Conservation (phyloP, 2,329 filamentous ascomycete genomes). For the Paraphoma chrysanthemicola region DNA sequence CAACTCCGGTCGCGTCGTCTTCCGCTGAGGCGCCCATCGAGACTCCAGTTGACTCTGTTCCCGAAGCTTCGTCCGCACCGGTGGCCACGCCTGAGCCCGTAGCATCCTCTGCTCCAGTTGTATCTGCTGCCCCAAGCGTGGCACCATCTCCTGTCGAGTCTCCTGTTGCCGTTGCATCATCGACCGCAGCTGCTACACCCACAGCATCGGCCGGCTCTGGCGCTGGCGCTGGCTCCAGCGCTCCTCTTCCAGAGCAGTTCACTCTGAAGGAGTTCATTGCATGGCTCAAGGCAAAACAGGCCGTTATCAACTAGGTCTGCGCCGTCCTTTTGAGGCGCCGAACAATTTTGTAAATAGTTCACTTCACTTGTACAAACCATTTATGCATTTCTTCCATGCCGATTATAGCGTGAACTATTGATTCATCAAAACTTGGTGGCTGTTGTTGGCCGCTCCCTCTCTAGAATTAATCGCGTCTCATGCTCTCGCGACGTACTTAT, state of each 20-base stretch:
- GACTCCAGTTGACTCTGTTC: conserved; percentile 2
- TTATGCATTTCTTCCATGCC: not conserved
- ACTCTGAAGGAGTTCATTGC: conserved; percentile 36
- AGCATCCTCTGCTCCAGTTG: conserved; percentile 6
- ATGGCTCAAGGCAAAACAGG: conserved; percentile 32
- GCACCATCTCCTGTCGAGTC: conserved; percentile 3
- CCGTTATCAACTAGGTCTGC: conserved; percentile 7
- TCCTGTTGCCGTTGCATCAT: conserved; percentile 5
- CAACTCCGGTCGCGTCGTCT: not conserved
- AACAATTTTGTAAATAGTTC: not conserved
- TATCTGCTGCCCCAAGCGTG: conserved; percentile 5
- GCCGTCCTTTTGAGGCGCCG: not conserved
- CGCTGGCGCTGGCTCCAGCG: conserved; percentile 13
- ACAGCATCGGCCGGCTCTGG: conserved; percentile 10
- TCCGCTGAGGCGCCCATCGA: conserved; percentile 6
- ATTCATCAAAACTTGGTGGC: too few relatives aligned
- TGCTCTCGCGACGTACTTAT: not conserved
- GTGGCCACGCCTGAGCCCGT: not conserved
- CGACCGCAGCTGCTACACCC: conserved; percentile 4
- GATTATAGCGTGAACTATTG: too few relatives aligned
- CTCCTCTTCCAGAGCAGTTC: conserved; percentile 30
- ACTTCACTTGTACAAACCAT: conserved; percentile 22
- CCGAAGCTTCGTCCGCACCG: not conserved
- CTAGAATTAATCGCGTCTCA: too few relatives aligned
- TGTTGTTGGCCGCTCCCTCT: too few relatives aligned